phyloP scores from a whole-genome alignment of 805 yeast species.

The Candida tallmaniae region DNA sequence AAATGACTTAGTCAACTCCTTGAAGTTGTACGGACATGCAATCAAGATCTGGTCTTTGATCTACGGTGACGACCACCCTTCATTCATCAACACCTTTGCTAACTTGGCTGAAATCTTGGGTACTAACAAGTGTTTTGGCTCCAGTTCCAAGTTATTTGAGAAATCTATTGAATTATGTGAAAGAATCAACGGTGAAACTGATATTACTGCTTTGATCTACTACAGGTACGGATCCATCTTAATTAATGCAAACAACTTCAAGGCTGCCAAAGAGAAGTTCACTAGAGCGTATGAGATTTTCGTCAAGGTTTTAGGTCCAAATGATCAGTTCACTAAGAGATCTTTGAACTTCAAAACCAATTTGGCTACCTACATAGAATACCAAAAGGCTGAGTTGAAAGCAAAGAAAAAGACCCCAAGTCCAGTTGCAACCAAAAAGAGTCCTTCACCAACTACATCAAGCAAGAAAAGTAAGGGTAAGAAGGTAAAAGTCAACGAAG shows the following conservation, averaged over 20 bases:
- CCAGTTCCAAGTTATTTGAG: constrained; percentile 50
- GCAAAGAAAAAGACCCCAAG: constrained; percentile 6
- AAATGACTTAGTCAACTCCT: constrained; percentile 54
- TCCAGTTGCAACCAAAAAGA: constrained; percentile 14
- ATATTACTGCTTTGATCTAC: constrained; percentile 58
- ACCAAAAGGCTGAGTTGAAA: constrained; percentile 35
- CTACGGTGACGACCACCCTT: constrained; percentile 67
- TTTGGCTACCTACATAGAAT: constrained; percentile 46
- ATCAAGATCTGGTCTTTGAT: constrained; percentile 53
- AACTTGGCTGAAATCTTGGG: constrained; percentile 60
- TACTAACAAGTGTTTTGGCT: constrained; percentile 41
- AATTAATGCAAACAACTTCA: constrained; percentile 47
- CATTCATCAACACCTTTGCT: constrained; percentile 56
- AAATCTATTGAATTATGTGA: constrained; percentile 50
- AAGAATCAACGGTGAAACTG: constrained; percentile 53
- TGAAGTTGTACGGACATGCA: constrained; percentile 59
- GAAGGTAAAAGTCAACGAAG: constrained; percentile 14
- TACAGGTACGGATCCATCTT: constrained; percentile 54
- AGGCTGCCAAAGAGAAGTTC: constrained; percentile 54
- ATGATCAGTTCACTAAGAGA: constrained; percentile 64
- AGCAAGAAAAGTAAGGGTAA: constrained; percentile 12
- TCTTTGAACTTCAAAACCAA: constrained; percentile 60
- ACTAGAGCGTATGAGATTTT: constrained; percentile 55
- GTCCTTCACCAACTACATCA: constrained; percentile 6
- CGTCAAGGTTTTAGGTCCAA: constrained; percentile 57